Conservation (phyloP, 2,329 filamentous ascomycete genomes). For the Scleromitrula shiraiana region DNA sequence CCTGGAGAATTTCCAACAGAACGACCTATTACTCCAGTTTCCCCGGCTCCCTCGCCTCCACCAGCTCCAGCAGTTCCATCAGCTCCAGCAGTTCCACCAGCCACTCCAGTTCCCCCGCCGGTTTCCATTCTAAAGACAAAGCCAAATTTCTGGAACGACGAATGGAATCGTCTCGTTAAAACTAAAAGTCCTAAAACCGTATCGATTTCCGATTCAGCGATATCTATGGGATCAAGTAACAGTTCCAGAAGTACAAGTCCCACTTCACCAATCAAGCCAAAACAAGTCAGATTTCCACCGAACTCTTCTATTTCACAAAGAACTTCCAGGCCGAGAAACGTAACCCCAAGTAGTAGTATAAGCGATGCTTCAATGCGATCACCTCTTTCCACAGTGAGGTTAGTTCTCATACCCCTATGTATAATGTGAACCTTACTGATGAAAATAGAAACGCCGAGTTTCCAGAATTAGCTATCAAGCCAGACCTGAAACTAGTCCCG, state of each 20-base stretch:
- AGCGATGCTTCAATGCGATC: constrained; percentile 21
- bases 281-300: too few species aligned
- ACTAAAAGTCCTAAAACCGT: too few species aligned
- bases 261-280: constrained; percentile 14
- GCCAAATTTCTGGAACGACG: too few species aligned
- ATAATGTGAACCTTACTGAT: constrained; percentile 5
- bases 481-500: constrained; percentile 20
- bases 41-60: background rate
- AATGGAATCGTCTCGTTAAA: too few species aligned
- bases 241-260: constrained; percentile 15
- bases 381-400: constrained; percentile 23
- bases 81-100: too few species aligned
- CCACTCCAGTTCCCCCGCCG: too few species aligned
- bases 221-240: constrained; percentile 16
- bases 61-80: background rate
- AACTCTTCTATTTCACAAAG: constrained; percentile 11
- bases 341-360: constrained; percentile 25
- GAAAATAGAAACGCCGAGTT: constrained; percentile 18
- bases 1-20: constrained; percentile 8
- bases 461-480: constrained; percentile 19
- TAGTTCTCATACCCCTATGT: background rate
- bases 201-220: constrained; percentile 17
- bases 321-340: constrained; percentile 10
- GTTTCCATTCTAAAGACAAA: too few species aligned
- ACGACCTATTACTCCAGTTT: constrained; percentile 8